Evolutionary conservation across 1,139 yeast species (phyloP).

Genomic region (Kluyveromyces sp.): DNA sequence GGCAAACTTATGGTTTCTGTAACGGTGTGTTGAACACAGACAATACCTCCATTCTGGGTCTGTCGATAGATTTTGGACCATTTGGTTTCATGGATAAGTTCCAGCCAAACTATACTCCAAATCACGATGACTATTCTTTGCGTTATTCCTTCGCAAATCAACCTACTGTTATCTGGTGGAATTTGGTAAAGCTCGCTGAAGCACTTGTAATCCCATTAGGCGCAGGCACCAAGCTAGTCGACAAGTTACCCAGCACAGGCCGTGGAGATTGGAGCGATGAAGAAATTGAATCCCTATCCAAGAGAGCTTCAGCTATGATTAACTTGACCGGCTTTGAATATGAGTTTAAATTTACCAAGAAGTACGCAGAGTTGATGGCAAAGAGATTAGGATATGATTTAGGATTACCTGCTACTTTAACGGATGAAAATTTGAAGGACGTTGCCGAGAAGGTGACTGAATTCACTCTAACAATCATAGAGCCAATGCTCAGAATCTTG

Average conservation of each 20-base stretch:
- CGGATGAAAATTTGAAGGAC: constrained; percentile 12
- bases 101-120: constrained; percentile 78
- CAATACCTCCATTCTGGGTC: constrained; percentile 79
- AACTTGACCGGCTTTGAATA: constrained; percentile 60
- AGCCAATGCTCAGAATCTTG: constrained; percentile 59
- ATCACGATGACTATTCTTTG: constrained; percentile 70
- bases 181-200: constrained; percentile 78
- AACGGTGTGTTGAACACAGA: constrained; percentile 95
- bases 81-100: constrained; percentile 83
- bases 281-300: constrained; percentile 45
- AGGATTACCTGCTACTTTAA: constrained; percentile 25
- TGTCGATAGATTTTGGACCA: constrained; percentile 92
- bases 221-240: constrained; percentile 47
- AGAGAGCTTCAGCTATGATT: constrained; percentile 60
- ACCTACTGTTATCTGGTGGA: constrained; percentile 92
- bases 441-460: constrained; percentile 13
- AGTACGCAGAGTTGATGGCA: constrained; percentile 55
- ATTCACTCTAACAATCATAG: constrained; percentile 35
- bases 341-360: constrained; percentile 52
- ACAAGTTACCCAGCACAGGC: constrained; percentile 34
- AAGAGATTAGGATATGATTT: constrained; percentile 63
- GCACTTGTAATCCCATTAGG: constrained; percentile 76
- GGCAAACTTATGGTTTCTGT: constrained; percentile 89
- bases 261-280: constrained; percentile 36
- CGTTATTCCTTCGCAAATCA: constrained; percentile 77